phyloP scores from a whole-genome alignment of 331 rosid species.

The Quercus lobata region DNA sequence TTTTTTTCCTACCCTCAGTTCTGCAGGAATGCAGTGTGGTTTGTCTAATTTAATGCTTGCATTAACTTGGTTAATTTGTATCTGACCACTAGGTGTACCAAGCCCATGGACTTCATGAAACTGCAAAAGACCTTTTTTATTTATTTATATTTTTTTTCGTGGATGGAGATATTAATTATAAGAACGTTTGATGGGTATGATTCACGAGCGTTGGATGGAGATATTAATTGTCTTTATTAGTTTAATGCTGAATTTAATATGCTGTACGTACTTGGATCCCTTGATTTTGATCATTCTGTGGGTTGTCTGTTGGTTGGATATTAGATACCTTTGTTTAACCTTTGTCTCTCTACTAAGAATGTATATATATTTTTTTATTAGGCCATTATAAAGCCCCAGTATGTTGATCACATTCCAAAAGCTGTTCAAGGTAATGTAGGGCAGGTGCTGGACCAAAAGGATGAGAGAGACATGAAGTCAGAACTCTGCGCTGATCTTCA shows the following conservation, averaged over 20 bases:
- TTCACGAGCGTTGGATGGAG: background rate
- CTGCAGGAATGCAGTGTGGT: background rate
- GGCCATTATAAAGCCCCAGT: constrained; percentile 99
- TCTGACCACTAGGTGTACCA: background rate
- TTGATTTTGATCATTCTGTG: background rate
- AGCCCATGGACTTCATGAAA: background rate
- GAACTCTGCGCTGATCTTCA: constrained; percentile 78
- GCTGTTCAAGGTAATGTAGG: constrained; percentile 99
- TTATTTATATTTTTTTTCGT: background rate
- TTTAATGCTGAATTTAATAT: background rate
- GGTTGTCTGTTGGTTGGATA: background rate
- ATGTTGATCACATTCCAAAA: constrained; percentile 96
- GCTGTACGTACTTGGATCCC: background rate
- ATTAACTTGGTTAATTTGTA: background rate
- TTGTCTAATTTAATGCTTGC: background rate
- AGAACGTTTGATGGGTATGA: background rate
- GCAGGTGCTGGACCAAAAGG: constrained; percentile 89
- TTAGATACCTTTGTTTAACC: background rate
- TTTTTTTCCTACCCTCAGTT: too few species aligned
- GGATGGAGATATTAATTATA: background rate
- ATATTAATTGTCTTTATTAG: background rate
- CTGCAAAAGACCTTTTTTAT: background rate
- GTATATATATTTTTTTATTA: constrained; percentile 5
- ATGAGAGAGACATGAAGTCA: constrained; percentile 71
- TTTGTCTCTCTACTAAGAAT: background rate